phyloP scores from a whole-genome alignment of 148 eudicot species.

The Diospyros kaki region DNA sequence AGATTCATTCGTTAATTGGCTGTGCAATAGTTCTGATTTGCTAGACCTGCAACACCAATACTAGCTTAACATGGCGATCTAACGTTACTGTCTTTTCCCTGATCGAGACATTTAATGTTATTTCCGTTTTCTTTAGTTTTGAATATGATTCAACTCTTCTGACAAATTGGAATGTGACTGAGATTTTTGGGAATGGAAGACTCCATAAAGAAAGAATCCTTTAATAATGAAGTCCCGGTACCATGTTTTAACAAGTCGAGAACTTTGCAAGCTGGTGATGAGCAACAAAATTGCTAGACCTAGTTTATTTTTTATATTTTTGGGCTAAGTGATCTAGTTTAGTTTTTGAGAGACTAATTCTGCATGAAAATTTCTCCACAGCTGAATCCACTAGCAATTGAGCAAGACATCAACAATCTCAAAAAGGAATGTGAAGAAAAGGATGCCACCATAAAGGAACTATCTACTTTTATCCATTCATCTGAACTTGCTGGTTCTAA shows the following conservation, averaged over 20 bases:
- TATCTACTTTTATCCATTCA: constrained; percentile 56
- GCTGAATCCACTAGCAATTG: constrained; percentile 55
- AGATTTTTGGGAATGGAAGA: too few relatives aligned
- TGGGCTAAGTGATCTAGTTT: neutral
- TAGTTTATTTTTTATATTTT: neutral
- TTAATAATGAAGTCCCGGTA: neutral
- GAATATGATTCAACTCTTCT: too few relatives aligned
- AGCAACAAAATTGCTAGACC: neutral
- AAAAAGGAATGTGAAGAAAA: constrained; percentile 78
- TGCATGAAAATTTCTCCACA: constrained; percentile 21
- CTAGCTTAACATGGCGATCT: too few relatives aligned
- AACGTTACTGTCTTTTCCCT: too few relatives aligned
- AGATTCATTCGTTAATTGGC: too few relatives aligned
- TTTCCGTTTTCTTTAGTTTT: too few relatives aligned
- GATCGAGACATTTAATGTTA: too few relatives aligned
- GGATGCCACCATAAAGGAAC: constrained; percentile 61
- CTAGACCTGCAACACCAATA: too few relatives aligned
- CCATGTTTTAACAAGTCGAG: neutral
- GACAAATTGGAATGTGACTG: too few relatives aligned
- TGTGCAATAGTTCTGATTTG: too few relatives aligned
- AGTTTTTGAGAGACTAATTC: neutral
- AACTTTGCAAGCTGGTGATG: neutral
- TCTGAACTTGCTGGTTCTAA: constrained; percentile 56
- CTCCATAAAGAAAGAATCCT: too few relatives aligned
- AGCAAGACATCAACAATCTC: constrained; percentile 58